These are phyloP conservation scores for Trichoderma reesei DNA, from an alignment of 495 filamentous ascomycete genomes.

Conservation along the genomic window DNA sequence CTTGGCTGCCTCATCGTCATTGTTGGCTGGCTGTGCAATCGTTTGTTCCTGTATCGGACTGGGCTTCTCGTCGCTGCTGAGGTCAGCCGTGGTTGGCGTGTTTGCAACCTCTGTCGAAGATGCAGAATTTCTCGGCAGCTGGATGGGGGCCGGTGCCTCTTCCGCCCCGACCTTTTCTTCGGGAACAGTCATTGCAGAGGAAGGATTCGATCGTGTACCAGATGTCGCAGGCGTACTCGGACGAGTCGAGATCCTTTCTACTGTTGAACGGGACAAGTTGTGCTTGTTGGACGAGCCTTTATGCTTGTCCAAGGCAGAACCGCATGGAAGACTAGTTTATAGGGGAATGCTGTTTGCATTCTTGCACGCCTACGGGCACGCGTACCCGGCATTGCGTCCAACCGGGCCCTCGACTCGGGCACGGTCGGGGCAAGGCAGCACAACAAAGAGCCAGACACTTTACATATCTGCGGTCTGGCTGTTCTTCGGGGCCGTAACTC, in stretches of 20 bases:
- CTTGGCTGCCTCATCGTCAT: not conserved
- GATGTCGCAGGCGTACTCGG: not conserved
- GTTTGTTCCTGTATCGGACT: not conserved
- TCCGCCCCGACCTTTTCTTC: not conserved
- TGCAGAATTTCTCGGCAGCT: not conserved
- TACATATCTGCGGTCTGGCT: too few species aligned
- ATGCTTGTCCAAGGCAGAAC: too few species aligned
- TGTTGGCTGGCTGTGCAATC: conserved; percentile 8
- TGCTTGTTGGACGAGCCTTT: too few species aligned
- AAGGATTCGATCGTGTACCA: not conserved
- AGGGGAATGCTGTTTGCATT: too few species aligned
- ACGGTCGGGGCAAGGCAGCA: not conserved
- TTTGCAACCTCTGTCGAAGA: not conserved
- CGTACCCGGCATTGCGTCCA: too few species aligned
- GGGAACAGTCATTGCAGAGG: not conserved
- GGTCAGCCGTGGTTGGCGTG: not conserved
- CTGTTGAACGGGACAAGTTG: too few species aligned
- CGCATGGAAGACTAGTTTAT: too few species aligned
- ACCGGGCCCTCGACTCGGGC: not conserved
- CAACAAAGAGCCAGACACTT: not conserved
- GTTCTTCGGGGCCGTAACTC: not conserved
- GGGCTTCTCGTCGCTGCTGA: not conserved
- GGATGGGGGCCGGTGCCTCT: not conserved
- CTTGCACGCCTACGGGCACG: too few species aligned
- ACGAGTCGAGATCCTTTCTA: not conserved